Conservation (phyloP, 306 rosid species). For the Acacia crassicarpa region DNA sequence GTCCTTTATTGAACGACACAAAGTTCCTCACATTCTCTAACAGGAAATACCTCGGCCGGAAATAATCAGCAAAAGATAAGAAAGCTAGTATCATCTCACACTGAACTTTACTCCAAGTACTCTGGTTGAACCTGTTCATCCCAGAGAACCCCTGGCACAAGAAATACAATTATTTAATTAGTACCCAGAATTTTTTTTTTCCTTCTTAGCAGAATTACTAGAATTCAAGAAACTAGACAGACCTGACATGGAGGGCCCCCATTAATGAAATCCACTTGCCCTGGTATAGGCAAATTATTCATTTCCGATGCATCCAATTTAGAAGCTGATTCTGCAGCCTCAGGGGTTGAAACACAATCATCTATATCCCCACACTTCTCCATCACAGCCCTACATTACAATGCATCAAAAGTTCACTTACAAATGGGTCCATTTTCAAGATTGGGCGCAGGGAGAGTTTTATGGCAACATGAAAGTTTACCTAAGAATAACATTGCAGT, state of each 20-base stretch:
- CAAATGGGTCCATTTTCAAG: constrained; percentile 2
- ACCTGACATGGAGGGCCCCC: constrained; percentile 99
- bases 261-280: constrained; percentile 94
- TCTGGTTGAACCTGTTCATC: constrained; percentile 88
- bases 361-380: constrained; percentile 82
- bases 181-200: neutral
- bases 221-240: constrained; percentile 20
- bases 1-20: constrained; percentile 90
- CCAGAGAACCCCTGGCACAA: constrained; percentile 89
- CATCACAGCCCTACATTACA: constrained; percentile 82
- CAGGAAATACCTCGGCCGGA: constrained; percentile 91
- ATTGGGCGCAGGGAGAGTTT: neutral
- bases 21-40: constrained; percentile 96
- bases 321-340: constrained; percentile 77
- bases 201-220: neutral
- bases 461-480: constrained; percentile 22
- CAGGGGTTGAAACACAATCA: constrained; percentile 83
- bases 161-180: constrained; percentile 3
- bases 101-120: constrained; percentile 99
- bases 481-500: constrained; percentile 94
- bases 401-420: constrained; percentile 18
- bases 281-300: constrained; percentile 74
- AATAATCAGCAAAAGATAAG: constrained; percentile 92
- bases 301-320: constrained; percentile 56
- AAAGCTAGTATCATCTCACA: constrained; percentile 97